Evolutionary conservation across 2,329 filamentous ascomycete species (phyloP).

Genomic region (Colletotrichum trifolii): DNA sequence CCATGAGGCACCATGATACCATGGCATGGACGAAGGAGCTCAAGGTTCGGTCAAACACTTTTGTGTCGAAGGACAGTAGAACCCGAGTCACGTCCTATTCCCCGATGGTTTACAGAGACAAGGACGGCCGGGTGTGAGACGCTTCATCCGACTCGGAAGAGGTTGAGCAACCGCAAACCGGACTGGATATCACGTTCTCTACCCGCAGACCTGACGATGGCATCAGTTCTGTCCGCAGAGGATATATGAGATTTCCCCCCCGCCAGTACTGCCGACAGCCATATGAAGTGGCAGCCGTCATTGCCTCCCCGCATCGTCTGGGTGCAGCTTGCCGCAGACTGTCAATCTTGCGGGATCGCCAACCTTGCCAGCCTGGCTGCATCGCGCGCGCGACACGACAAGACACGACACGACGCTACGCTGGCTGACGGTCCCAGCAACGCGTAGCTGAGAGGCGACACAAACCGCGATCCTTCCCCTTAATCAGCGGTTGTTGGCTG

Average conservation of each 20-base stretch:
- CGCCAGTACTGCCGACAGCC: background rate
- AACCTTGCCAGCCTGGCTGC: background rate
- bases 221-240: background rate
- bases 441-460: background rate
- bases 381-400: background rate
- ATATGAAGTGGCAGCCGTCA: background rate
- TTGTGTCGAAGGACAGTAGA: background rate
- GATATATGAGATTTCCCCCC: background rate
- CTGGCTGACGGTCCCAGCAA: background rate
- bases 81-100: background rate
- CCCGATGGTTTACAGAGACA: conserved; percentile 20
- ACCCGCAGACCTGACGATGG: background rate
- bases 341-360: conserved; percentile 20
- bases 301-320: background rate
- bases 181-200: background rate
- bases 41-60: conserved; percentile 19
- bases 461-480: background rate
- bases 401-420: no score
- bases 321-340: conserved; percentile 6
- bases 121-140: conserved; percentile 23
- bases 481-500: conserved; percentile 1
- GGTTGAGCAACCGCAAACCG: conserved; percentile 8
- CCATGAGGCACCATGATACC: conserved; percentile 15
- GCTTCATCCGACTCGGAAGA: conserved; percentile 1
- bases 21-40: conserved; percentile 1